These are phyloP conservation scores for Coriaria nepalensis DNA, from an alignment of 306 rosid species.

Conservation along the genomic window DNA sequence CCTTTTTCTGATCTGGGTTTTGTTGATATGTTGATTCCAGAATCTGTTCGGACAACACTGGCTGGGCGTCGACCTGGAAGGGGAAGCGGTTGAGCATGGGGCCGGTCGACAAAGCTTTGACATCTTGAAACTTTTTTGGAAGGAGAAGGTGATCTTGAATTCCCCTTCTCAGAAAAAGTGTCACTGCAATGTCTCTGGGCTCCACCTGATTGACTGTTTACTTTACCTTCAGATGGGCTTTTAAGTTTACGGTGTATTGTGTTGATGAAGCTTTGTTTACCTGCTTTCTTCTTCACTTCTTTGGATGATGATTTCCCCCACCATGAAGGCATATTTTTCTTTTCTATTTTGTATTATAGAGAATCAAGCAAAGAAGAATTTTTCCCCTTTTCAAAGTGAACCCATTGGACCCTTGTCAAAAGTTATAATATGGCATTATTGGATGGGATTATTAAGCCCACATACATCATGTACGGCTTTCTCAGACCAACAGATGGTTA, in stretches of 20 bases:
- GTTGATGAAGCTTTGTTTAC: conserved; percentile 73
- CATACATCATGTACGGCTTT: too few relatives aligned
- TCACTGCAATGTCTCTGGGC: conserved; percentile 54
- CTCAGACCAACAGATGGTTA: too few relatives aligned
- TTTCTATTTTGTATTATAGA: background rate
- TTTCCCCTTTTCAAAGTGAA: background rate
- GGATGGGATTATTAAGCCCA: too few relatives aligned
- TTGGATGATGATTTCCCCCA: conserved; percentile 82
- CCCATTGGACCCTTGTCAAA: conserved; percentile 2
- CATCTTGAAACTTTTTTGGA: conserved; percentile 75
- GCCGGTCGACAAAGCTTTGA: conserved; percentile 89
- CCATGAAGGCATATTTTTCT: conserved; percentile 74
- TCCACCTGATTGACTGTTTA: conserved; percentile 46
- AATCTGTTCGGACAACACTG: conserved; percentile 61
- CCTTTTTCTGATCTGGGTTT: conserved; percentile 48
- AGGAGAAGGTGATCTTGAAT: conserved; percentile 85
- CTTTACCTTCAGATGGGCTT: conserved; percentile 62
- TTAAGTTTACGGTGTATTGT: conserved; percentile 58
- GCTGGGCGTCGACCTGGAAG: conserved; percentile 71
- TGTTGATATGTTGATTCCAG: conserved; percentile 58
- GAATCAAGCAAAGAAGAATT: background rate
- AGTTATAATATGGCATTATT: too few relatives aligned
- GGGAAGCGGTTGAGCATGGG: conserved; percentile 85
- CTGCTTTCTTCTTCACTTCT: conserved; percentile 71
- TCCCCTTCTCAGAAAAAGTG: conserved; percentile 76